Conservation (phyloP, 1,284 basidiomycete species). For the Schizophyllum commune region DNA sequence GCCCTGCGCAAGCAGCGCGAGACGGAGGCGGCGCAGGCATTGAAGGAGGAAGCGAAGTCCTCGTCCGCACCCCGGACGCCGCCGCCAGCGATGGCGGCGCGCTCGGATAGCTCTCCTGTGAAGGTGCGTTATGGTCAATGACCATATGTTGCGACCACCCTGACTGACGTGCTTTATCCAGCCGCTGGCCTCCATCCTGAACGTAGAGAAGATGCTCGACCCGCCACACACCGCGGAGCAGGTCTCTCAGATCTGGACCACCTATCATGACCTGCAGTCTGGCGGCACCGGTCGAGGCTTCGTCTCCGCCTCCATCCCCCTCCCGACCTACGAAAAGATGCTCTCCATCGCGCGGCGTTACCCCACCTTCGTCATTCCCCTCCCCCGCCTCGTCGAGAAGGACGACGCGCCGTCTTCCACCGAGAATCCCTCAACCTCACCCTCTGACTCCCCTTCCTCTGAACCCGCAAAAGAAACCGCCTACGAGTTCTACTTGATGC, state of each 20-base stretch:
- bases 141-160: no score
- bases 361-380: conserved; percentile 28
- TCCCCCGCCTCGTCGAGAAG: background rate
- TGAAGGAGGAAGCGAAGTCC: conserved; percentile 7
- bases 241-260: conserved; percentile 80
- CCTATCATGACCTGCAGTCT: conserved; percentile 76
- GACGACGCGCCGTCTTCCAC: background rate
- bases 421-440: background rate
- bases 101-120: conserved; percentile 64
- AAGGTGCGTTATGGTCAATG: conserved; percentile 38
- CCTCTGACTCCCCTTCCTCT: conserved; percentile 9
- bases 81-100: conserved; percentile 14
- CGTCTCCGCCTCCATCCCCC: conserved; percentile 74
- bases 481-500: conserved; percentile 84
- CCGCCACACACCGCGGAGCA: conserved; percentile 66
- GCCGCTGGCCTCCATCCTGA: conserved; percentile 78
- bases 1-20: conserved; percentile 11
- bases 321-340: conserved; percentile 71
- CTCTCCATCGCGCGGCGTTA: conserved; percentile 51
- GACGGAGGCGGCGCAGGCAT: conserved; percentile 2
- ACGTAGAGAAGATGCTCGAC: conserved; percentile 62
- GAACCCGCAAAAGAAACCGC: conserved; percentile 36
- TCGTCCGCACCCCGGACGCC: conserved; percentile 10
- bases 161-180: no score
- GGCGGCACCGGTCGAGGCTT: conserved; percentile 74